A percentile compares a stretch with the other conserved stretches of the same genome.
These are phyloP conservation scores for Saturnispora gosingensis DNA, from an alignment of 805 yeast species.

Conservation along the genomic window DNA sequence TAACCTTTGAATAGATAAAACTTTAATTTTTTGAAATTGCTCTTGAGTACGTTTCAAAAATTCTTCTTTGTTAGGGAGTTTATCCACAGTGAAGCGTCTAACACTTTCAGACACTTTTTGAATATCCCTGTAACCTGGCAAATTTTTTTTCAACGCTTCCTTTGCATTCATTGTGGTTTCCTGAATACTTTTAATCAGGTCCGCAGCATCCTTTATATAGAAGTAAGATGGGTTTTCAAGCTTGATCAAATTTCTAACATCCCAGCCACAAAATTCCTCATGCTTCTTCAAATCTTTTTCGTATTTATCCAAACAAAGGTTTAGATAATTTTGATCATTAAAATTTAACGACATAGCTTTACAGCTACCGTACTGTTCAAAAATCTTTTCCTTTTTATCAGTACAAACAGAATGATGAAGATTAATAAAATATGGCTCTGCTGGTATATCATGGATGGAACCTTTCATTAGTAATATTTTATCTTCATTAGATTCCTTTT, in stretches of 20 bases:
- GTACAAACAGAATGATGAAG: background rate
- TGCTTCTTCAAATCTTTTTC: background rate
- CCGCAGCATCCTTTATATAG: background rate
- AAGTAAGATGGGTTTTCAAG: background rate
- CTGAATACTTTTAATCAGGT: background rate
- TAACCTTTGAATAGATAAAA: background rate
- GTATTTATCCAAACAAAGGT: background rate
- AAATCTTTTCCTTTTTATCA: background rate
- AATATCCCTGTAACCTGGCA: background rate
- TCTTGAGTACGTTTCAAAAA: background rate
- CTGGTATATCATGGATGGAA: background rate
- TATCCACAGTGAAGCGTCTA: background rate
- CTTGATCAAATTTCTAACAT: background rate
- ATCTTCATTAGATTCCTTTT: background rate
- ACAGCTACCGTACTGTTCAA: background rate
- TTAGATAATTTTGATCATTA: background rate
- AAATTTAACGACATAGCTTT: background rate
- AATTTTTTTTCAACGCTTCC: too few relatives aligned
- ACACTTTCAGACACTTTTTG: background rate
- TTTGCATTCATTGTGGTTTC: too few relatives aligned
- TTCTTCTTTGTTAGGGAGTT: background rate
- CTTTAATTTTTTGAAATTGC: background rate
- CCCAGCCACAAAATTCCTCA: background rate
- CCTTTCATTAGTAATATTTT: conserved; percentile 1
- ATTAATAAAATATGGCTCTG: background rate